A percentile compares a stretch with the other conserved stretches of the same genome.
Evolutionary conservation across 768 basidiomycete species (phyloP).

Genomic region (Naganishia randhawae): DNA sequence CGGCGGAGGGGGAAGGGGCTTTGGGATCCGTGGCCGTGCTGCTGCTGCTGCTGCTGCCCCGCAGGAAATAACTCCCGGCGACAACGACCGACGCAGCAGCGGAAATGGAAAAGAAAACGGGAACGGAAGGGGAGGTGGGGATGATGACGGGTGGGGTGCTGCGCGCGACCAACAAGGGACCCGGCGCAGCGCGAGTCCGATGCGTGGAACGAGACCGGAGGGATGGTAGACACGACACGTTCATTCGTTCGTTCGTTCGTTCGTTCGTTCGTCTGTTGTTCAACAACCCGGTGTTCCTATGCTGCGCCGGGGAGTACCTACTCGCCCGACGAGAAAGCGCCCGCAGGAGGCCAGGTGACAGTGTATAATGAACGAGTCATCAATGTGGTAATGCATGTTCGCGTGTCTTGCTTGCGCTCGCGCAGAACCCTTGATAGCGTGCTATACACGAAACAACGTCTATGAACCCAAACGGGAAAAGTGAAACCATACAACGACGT

Average conservation of each 20-base stretch:
- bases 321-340: too few species aligned
- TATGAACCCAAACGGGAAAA: neutral
- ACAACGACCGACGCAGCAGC: neutral
- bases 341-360: too few species aligned
- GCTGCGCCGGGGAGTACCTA: too few species aligned
- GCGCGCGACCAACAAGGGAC: neutral
- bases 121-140: neutral
- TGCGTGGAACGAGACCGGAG: neutral
- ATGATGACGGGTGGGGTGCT: neutral
- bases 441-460: neutral
- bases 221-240: too few species aligned
- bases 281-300: too few species aligned
- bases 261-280: too few species aligned
- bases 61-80: neutral
- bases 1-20: neutral
- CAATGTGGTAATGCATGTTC: too few species aligned
- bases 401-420: too few species aligned
- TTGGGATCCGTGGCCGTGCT: conserved; percentile 10
- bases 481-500: neutral
- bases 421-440: too few species aligned
- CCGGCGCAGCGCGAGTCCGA: neutral
- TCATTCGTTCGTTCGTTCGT: too few species aligned
- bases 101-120: neutral
- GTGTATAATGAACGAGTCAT: too few species aligned
- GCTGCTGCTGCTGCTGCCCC: neutral